A percentile compares a stretch with the other conserved stretches of the same genome.
Conservation (phyloP, 495 filamentous ascomycete species). For the Trichoderma asperelloides region DNA sequence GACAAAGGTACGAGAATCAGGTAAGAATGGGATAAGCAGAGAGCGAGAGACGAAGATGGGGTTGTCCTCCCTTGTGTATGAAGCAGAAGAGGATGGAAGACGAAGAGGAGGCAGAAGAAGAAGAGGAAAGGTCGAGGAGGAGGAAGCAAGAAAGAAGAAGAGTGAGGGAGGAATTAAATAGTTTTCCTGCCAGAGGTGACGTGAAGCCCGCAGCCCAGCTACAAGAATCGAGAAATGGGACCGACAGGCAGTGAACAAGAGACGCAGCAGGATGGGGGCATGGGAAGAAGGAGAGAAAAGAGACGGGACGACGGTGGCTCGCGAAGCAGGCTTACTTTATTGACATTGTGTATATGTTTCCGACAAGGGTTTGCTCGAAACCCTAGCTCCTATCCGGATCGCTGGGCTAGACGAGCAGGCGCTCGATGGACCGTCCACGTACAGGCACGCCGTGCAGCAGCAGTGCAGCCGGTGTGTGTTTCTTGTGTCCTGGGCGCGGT, state of each 20-base stretch:
- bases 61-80: not conserved
- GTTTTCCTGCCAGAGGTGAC: not conserved
- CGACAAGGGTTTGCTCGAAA: not conserved
- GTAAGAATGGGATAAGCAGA: not conserved
- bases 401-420: conserved; percentile 3
- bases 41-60: not conserved
- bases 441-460: conserved; percentile 8
- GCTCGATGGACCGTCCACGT: conserved; percentile 8
- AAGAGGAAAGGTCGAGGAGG: conserved; percentile 8
- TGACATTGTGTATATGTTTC: conserved; percentile 43
- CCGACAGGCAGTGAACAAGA: conserved; percentile 14
- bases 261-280: conserved; percentile 12
- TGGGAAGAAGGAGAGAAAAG: conserved; percentile 16
- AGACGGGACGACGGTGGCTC: conserved; percentile 15
- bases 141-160: not conserved
- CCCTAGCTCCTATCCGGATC: conserved; percentile 8
- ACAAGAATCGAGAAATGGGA: conserved; percentile 19
- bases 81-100: not conserved
- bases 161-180: conserved; percentile 4
- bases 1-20: not conserved
- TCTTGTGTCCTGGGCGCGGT: not conserved
- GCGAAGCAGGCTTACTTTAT: conserved; percentile 50
- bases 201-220: not conserved
- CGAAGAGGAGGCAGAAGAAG: conserved; percentile 9
- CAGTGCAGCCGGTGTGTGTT: conserved; percentile 5